These are phyloP conservation scores for Fistulifera solaris DNA, from an alignment of 108 stramenopile genomes.

Conservation along the genomic window DNA sequence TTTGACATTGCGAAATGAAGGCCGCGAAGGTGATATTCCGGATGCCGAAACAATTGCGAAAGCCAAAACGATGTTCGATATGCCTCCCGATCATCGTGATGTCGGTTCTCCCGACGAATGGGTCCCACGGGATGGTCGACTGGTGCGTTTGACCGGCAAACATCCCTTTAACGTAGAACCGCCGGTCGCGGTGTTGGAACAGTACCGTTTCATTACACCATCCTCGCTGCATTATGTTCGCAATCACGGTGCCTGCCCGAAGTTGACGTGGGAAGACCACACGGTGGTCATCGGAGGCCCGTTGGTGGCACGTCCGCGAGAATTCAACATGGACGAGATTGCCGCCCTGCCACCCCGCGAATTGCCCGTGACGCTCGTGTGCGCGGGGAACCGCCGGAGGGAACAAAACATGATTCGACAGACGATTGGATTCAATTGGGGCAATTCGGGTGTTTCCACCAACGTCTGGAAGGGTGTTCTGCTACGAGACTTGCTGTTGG, in stretches of 20 bases:
- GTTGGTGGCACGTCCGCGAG: conserved; percentile 33
- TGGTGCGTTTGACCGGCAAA: conserved; percentile 91
- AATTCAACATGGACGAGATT: conserved; percentile 80
- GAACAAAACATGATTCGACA: conserved; percentile 97
- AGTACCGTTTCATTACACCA: conserved; percentile 80
- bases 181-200: conserved; percentile 57
- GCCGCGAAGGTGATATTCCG: conserved; percentile 57
- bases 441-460: conserved; percentile 86
- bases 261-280: conserved; percentile 75
- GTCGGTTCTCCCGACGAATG: conserved; percentile 83
- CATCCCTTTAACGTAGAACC: conserved; percentile 99
- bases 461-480: conserved; percentile 91
- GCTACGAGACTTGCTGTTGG: conserved; percentile 80
- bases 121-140: conserved; percentile 77
- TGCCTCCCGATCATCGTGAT: conserved; percentile 69
- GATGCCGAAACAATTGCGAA: conserved; percentile 26
- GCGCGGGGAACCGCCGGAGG: conserved; percentile 97
- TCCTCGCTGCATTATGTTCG: conserved; percentile 76
- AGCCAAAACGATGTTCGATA: conserved; percentile 47
- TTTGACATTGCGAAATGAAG: conserved; percentile 15
- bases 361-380: conserved; percentile 90
- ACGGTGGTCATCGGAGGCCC: conserved; percentile 50
- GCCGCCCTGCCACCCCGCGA: conserved; percentile 51
- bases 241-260: conserved; percentile 86
- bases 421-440: conserved; percentile 98